Base-by-base conservation (phyloP, 202 grass and related monocot species). In the Dendrocalamus latiflorus region DNA sequence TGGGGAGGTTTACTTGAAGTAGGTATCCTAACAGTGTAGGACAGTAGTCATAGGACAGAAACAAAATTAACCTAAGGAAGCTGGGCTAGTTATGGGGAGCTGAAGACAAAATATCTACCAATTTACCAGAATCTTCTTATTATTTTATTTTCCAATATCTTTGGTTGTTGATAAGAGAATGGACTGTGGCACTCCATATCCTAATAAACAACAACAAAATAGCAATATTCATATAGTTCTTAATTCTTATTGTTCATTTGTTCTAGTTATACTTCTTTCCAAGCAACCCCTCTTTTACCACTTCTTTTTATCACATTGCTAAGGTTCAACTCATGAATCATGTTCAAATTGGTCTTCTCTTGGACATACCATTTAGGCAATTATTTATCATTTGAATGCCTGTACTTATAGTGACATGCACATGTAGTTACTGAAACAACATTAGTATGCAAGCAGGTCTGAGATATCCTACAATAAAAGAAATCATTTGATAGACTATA, bases 141-240 rank as follows among this genome's bases (percentile, higher is more conserved):
- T 54, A 25, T 54, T 17, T 86, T 59, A 28, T 48, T 12, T 82
- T 77, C 20, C 39, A 54, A 41, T 43, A 71, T 71, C 18, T 65
- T 80, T 66, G 50, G 81, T 69, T 70, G 53, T 72, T 89, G 47
- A 47, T n/a, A 70, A 63, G 39, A 76, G 20, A 50, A 70, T 38
- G 28, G 54, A 53, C 55, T 53, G 53, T 48, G 17, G 0, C 2
- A n/a, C 18, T 34, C 51, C 11, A 60, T 57, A 60, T 60, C 22
- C 6, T 54, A 61, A 53, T 24, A 74, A 75, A 62, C 24, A 73
- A 74, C 1, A 1, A 42, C 9, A 42, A 42, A 42, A 42, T 42
- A 57, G 48, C 16, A 20, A 41, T 55, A 2, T 72, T 16, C 2
- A 8, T 11, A 54, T 73, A 42, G 28, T 16, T 74, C 6, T 36